Evolutionary conservation across 108 stramenopile species (phyloP).

Genomic region (Skeletonema grethae): DNA sequence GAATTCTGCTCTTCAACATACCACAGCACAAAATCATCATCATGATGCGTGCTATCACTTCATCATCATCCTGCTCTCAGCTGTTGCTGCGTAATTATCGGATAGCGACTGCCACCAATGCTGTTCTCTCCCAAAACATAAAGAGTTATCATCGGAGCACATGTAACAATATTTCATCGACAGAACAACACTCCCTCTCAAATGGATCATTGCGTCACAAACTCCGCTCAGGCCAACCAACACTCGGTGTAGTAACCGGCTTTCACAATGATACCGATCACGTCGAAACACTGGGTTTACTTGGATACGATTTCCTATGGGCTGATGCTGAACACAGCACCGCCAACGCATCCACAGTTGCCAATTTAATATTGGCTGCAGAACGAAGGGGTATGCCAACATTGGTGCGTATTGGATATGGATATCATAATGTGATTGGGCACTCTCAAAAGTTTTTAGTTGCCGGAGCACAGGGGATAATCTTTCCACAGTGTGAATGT

Average conservation of each 20-base stretch:
- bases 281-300: constrained; percentile 38
- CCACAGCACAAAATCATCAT: too few relatives aligned
- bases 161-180: neutral
- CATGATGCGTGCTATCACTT: too few relatives aligned
- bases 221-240: constrained; percentile 20
- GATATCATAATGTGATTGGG: constrained; percentile 53
- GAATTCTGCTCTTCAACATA: too few relatives aligned
- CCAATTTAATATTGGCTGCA: constrained; percentile 40
- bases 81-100: neutral
- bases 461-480: constrained; percentile 47
- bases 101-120: neutral
- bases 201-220: constrained; percentile 20
- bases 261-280: constrained; percentile 50
- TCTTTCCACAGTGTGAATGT: constrained; percentile 46
- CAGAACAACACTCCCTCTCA: constrained; percentile 27
- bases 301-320: constrained; percentile 51
- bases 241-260: constrained; percentile 40
- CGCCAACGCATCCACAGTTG: constrained; percentile 29
- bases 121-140: neutral
- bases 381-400: constrained; percentile 49
- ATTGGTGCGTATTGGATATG: constrained; percentile 48
- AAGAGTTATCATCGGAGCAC: neutral
- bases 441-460: constrained; percentile 48
- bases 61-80: neutral
- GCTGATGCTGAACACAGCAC: constrained; percentile 47